These are phyloP conservation scores for Macadamia tetraphylla DNA, from an alignment of 164 flowering plant genomes.

Conservation along the genomic window DNA sequence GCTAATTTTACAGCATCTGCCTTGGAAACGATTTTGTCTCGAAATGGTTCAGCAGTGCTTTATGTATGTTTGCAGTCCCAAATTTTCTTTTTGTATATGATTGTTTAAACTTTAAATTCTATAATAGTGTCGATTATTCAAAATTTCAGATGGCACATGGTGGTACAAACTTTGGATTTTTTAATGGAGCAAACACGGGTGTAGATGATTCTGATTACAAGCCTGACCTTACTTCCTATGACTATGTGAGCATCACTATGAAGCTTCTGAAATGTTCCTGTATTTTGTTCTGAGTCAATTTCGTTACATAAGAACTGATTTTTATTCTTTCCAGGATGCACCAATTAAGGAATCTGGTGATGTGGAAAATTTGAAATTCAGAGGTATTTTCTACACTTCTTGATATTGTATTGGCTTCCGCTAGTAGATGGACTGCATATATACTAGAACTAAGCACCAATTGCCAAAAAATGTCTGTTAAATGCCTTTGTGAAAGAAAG, in stretches of 20 bases:
- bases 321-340: constrained; percentile 59
- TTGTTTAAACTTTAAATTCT: constrained; percentile 11
- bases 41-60: constrained; percentile 90
- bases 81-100: neutral
- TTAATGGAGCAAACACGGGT: constrained; percentile 88
- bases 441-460: neutral
- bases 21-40: constrained; percentile 58
- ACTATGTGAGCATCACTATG: constrained; percentile 58
- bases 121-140: constrained; percentile 9
- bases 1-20: constrained; percentile 58
- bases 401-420: neutral
- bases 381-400: constrained; percentile 34
- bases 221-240: constrained; percentile 97
- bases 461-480: neutral
- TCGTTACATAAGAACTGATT: constrained; percentile 2
- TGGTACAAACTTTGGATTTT: constrained; percentile 96
- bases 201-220: constrained; percentile 55
- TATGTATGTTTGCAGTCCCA: constrained; percentile 50
- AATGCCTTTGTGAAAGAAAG: neutral
- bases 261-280: neutral
- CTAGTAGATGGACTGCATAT: neutral
- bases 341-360: constrained; percentile 91
- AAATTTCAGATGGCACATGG: constrained; percentile 97
- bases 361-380: constrained; percentile 66
- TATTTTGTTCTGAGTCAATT: neutral